Evolutionary conservation across 2,329 filamentous ascomycete genomes (phyloP), one percentile per base, ranked within the genome.

Genomic region (Aureobasidium pullulans): DNA sequence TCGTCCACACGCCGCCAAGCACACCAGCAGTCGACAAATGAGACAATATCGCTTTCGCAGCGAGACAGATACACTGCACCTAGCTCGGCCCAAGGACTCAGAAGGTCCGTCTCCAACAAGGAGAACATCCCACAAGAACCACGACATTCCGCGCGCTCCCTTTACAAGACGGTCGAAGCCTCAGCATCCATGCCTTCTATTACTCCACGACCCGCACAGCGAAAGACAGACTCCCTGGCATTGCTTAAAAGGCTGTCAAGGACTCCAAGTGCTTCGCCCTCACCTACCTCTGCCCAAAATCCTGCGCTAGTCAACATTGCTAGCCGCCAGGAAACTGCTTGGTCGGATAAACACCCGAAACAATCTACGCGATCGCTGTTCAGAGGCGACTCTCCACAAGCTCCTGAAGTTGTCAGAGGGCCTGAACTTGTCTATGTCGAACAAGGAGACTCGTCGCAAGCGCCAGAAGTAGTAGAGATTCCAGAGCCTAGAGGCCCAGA

Each of bases 171-270:
- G 60, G 65, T 66, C 6, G 71, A 75, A 59, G 71, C 67, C 1
- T 63, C 72, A 32, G 68, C 64, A n/a, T 4, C 19, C 6, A 31
- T 29, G 31, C 19, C 37, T 15, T 13, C 34, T 4, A 40, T 34
- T 10, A 44, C 50, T 42, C 54, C 54, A 40, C 42, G 34, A 15
- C 43, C 54, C 19, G 19, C 54, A 15, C 69, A 73, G 53, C 66
- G 69, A 34, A 70, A 75, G 39, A 69, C 73, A 43, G 77, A 78
- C 64, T 79, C 77, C 6, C 71, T 77, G 61, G 71, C 75, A 61
- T 66, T 80, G 23, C 68, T 81, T 48, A 72, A 74, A 62, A 71
- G 73, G 59, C 69, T 81, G 9, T 76, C 78, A 1, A 69, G 76
- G 62, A 75, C 71, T 2, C 74, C 76, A 6, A 79, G 75, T 60